Evolutionary conservation across 805 yeast species (phyloP).

Genomic region (Starmerella khaoyaiensis): DNA sequence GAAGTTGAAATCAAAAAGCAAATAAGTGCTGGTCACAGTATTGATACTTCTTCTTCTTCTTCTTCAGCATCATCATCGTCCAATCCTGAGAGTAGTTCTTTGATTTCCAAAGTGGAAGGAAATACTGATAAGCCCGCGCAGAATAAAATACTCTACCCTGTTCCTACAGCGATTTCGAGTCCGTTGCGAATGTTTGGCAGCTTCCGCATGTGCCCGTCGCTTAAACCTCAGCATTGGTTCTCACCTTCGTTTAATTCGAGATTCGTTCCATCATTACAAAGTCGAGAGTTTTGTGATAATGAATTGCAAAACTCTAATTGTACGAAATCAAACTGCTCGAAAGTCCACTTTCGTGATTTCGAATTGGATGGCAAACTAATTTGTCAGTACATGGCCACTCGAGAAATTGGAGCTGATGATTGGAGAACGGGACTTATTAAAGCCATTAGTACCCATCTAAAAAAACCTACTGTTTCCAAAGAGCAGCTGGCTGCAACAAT

Average conservation of each 20-base stretch:
- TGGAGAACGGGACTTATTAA: constrained; percentile 11
- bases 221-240: constrained; percentile 12
- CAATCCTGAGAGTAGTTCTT: no score
- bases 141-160: background rate
- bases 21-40: no score
- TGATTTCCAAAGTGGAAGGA: no score
- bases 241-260: constrained; percentile 17
- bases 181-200: constrained; percentile 17
- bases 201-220: constrained; percentile 17
- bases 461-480: constrained; percentile 3
- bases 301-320: constrained; percentile 14
- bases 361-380: constrained; percentile 6
- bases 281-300: constrained; percentile 13
- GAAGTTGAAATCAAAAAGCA: no score
- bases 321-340: constrained; percentile 8
- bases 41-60: no score
- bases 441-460: constrained; percentile 4
- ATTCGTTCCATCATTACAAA: constrained; percentile 11
- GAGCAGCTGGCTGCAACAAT: constrained; percentile 14
- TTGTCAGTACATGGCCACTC: constrained; percentile 17
- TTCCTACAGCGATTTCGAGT: constrained; percentile 7
- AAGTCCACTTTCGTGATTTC: constrained; percentile 19
- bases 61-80: no score
- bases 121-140: no score
- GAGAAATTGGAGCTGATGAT: constrained; percentile 6